A percentile compares a stretch with the other conserved stretches of the same genome.
phyloP scores from a whole-genome alignment of 495 filamentous ascomycete species.

The Thermothielavioides terrestris region DNA sequence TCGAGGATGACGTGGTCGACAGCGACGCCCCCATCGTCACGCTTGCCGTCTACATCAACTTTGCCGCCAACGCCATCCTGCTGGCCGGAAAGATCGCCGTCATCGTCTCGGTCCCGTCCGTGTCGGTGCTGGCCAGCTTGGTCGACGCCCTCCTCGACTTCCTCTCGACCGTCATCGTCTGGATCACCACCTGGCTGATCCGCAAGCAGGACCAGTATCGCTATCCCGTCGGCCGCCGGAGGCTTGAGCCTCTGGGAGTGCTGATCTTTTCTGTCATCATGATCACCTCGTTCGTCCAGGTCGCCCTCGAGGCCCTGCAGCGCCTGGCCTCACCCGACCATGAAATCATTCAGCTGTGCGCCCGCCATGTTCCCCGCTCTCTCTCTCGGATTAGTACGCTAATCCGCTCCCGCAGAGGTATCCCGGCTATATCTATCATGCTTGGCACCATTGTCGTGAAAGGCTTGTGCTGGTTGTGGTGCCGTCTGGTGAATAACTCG shows the following conservation, averaged over 20 bases:
- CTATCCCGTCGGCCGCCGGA: constrained; percentile 73
- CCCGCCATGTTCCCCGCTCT: not conserved
- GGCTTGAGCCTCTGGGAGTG: constrained; percentile 69
- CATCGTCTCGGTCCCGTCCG: constrained; percentile 66
- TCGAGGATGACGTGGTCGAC: constrained; percentile 52
- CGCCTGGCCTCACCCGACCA: constrained; percentile 58
- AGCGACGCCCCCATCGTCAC: constrained; percentile 60
- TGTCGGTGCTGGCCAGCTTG: constrained; percentile 80
- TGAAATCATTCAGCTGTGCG: constrained; percentile 57
- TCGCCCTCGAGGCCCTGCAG: constrained; percentile 61
- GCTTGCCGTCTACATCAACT: constrained; percentile 77
- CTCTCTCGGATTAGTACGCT: constrained; percentile 1
- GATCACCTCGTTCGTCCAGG: constrained; percentile 82
- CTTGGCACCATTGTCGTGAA: constrained; percentile 74
- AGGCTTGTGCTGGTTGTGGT: constrained; percentile 80
- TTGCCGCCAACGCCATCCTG: constrained; percentile 72
- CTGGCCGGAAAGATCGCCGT: constrained; percentile 74
- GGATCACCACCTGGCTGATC: constrained; percentile 72
- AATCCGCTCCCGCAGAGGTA: constrained; percentile 26
- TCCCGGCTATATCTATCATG: constrained; percentile 78
- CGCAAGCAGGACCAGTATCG: constrained; percentile 63
- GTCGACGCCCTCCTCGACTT: constrained; percentile 88
- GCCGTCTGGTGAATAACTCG: constrained; percentile 78
- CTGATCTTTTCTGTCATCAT: constrained; percentile 77
- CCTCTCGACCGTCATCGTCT: constrained; percentile 75